These are phyloP conservation scores for Bassia scoparia DNA, from an alignment of 148 eudicot genomes.

Conservation along the genomic window DNA sequence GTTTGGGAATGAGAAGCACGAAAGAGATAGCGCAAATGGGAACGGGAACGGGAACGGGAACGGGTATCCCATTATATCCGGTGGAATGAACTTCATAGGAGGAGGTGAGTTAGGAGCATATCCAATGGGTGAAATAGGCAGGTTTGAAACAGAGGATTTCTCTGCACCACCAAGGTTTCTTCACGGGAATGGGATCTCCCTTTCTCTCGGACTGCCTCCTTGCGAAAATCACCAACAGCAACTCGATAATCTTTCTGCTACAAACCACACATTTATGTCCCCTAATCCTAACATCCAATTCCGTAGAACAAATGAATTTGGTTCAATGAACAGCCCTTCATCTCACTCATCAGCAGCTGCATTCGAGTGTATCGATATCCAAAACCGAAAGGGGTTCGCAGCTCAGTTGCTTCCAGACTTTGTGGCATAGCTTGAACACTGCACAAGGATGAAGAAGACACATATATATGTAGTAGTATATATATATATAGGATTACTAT, in stretches of 20 bases:
- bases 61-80: conserved; percentile 42
- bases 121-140: conserved; percentile 46
- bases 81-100: conserved; percentile 41
- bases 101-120: conserved; percentile 47
- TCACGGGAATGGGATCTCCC: conserved; percentile 49
- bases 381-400: conserved; percentile 55
- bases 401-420: conserved; percentile 73
- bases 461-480: conserved; percentile 21
- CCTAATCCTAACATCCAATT: conserved; percentile 44
- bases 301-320: conserved; percentile 39
- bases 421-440: conserved; percentile 53
- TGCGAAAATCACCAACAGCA: conserved; percentile 44
- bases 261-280: conserved; percentile 39
- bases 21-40: conserved; percentile 7
- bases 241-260: conserved; percentile 28
- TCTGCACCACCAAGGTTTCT: conserved; percentile 28
- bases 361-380: conserved; percentile 50
- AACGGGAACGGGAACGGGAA: conserved; percentile 8
- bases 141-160: conserved; percentile 52
- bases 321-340: conserved; percentile 30
- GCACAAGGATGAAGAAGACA: background rate
- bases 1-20: conserved; percentile 36
- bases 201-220: conserved; percentile 73
- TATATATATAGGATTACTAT: conserved; percentile 24
- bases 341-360: conserved; percentile 34